A percentile compares a stretch with the other conserved stretches of the same genome.
Conservation (phyloP, 2,329 filamentous ascomycete genomes). For the Sclerotiophoma versabilis region DNA sequence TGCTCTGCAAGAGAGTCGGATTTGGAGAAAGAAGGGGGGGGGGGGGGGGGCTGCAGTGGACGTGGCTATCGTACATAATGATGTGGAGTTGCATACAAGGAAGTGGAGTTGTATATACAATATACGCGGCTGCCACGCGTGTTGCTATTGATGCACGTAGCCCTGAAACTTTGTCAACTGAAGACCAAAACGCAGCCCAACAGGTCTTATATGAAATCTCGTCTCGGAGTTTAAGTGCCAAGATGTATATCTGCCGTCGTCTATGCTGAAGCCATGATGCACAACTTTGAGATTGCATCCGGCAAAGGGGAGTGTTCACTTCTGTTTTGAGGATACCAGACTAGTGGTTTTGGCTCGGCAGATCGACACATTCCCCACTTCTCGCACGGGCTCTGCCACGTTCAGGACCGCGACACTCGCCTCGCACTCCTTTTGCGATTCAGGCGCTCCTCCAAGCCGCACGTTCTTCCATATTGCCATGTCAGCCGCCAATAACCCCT, state of each 20-base stretch:
- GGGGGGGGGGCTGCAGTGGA: background rate
- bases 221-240: background rate
- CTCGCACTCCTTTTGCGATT: conserved; percentile 5
- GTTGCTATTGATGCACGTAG: background rate
- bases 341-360: conserved; percentile 7
- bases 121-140: background rate
- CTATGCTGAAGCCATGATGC: background rate
- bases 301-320: background rate
- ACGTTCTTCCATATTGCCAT: conserved; percentile 6
- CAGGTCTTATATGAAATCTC: background rate
- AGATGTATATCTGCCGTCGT: background rate
- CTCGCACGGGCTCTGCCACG: conserved; percentile 11
- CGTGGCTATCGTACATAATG: background rate
- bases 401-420: conserved; percentile 13
- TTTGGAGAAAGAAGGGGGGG: background rate
- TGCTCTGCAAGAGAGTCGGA: background rate
- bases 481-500: conserved; percentile 4
- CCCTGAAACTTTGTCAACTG: background rate
- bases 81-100: background rate
- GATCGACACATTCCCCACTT: conserved; percentile 8
- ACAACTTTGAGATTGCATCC: background rate
- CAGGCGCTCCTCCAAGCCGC: conserved; percentile 12
- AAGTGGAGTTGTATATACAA: background rate
- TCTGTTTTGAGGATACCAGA: background rate
- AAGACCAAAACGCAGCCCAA: background rate